These are phyloP conservation scores for Fusarium subglutinans DNA, from an alignment of 2,329 filamentous ascomycete genomes.

Conservation along the genomic window DNA sequence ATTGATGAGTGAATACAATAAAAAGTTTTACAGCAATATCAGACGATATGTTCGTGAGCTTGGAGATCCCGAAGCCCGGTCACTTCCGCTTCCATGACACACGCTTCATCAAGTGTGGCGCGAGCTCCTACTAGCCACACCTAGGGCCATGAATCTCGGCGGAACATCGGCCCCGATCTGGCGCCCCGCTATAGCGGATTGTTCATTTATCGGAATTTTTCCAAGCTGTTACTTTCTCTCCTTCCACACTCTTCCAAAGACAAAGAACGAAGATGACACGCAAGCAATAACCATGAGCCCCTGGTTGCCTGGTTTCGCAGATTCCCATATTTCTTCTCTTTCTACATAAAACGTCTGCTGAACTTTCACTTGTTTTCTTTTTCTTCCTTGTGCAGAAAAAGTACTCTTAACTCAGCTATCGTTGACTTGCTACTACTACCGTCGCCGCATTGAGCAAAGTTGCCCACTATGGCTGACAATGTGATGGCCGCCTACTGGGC, in stretches of 20 bases:
- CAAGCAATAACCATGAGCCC: slow-evolving; percentile 47
- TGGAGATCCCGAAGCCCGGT: slow-evolving; percentile 21
- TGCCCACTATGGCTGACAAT: slow-evolving; percentile 47
- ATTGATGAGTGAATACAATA: background rate
- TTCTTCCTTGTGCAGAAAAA: background rate
- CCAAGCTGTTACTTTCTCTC: slow-evolving; percentile 9
- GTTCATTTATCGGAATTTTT: slow-evolving; percentile 40
- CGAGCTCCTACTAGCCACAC: slow-evolving; percentile 11
- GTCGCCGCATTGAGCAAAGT: slow-evolving; percentile 43
- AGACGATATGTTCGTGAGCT: slow-evolving; percentile 22
- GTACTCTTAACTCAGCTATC: slow-evolving; percentile 24
- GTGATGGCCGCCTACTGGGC: slow-evolving; percentile 50
- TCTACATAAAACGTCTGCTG: slow-evolving; percentile 28
- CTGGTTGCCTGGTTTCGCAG: slow-evolving; percentile 42
- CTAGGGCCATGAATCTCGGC: slow-evolving; percentile 4
- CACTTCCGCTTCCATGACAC: slow-evolving; percentile 35
- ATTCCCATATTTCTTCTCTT: slow-evolving; percentile 34
- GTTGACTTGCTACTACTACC: slow-evolving; percentile 13
- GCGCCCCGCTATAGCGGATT: slow-evolving; percentile 39
- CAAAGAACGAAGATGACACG: slow-evolving; percentile 48
- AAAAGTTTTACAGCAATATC: slow-evolving; percentile 15
- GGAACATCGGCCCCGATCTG: slow-evolving; percentile 22
- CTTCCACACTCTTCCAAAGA: slow-evolving; percentile 36
- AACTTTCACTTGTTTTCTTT: slow-evolving; percentile 7
- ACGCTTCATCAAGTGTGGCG: slow-evolving; percentile 21